Evolutionary conservation across 441 rosid genomes (phyloP), one percentile per base, ranked within the genome.

Genomic region (Metrosideros polymorpha): DNA sequence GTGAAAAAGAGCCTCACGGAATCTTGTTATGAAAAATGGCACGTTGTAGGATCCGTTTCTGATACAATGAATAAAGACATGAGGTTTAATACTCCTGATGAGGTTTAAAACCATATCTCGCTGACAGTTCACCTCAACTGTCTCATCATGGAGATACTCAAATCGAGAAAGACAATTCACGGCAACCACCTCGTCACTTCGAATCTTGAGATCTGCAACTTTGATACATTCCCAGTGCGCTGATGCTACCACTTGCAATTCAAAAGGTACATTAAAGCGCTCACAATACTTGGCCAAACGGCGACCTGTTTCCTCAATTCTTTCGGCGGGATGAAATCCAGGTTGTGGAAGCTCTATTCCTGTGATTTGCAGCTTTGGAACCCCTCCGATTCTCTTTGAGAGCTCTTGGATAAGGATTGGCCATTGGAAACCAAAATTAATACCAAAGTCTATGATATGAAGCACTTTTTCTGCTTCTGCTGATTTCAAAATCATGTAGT

Each of bases 341-440:
- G 88, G 92, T 66, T 92, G 92, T 50, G 98, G 98, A 83, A 94
- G 84, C 90, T 95, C 99, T 85, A 97, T 95, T 82, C 97, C 99
- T 1, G 98, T 97, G 47, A 97, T 91, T 32, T 97, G 92, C 25
- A 97, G 91, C 87, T 92, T 95, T 43, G 90, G 93, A 39, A 97
- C 95, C 7, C 93, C 86, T 15, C 79, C 84, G 15, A 76, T 32
- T 63, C 83, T 51, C 43, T 30, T 57, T 27, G 88, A 84, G 66
- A 88, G 90, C 77, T 50, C 45, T 61, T 88, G 90, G 35, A 88
- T 88, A 35, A 88, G 90, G 82, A 84, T 45, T 19, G 90, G 86
- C 89, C 89, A 87, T 49, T 87, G 89, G 53, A 84, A 87, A 85
- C 86, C 89, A 82, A 47, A 87, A 54, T 32, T 30, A 43, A 87